A percentile compares a stretch with the other conserved stretches of the same genome.
Conservation (phyloP, 805 yeast genomes). For the Nakazawaea anatomiae region DNA sequence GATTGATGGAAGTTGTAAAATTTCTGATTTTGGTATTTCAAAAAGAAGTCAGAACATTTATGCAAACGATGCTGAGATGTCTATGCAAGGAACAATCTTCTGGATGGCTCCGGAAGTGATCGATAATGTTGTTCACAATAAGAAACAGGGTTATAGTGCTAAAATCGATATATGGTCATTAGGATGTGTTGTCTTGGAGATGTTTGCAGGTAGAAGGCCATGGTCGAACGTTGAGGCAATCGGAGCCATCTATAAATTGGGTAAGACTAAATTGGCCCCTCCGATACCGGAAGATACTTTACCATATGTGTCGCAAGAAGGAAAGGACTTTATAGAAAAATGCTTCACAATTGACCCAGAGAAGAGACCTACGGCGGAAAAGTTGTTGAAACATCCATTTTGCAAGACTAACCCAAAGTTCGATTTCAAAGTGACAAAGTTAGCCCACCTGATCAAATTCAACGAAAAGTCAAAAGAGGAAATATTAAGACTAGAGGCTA, state of each 20-base stretch:
- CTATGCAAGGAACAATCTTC: constrained; percentile 97
- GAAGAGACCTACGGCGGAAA: constrained; percentile 75
- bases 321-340: constrained; percentile 65
- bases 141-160: constrained; percentile 91
- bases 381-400: constrained; percentile 81
- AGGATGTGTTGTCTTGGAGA: constrained; percentile 95
- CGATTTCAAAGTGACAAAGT: constrained; percentile 45
- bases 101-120: constrained; percentile 99
- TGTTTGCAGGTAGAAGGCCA: constrained; percentile 96
- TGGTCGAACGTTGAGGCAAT: constrained; percentile 96
- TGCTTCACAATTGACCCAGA: constrained; percentile 80
- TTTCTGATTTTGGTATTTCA: constrained; percentile 95
- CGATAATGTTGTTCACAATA: constrained; percentile 67
- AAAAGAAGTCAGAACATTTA: constrained; percentile 81
- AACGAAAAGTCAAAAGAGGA: constrained; percentile 20
- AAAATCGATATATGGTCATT: constrained; percentile 97
- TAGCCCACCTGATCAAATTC: constrained; percentile 47
- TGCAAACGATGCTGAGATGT: constrained; percentile 89
- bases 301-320: constrained; percentile 55
- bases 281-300: constrained; percentile 91
- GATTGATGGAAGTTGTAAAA: constrained; percentile 89
- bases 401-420: constrained; percentile 35
- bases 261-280: constrained; percentile 84
- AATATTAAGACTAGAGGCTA: constrained; percentile 4
- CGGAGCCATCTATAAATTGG: constrained; percentile 87